These are phyloP conservation scores for Pythium aristosporum DNA, from an alignment of 352 stramenopile species.

Conservation along the genomic window DNA sequence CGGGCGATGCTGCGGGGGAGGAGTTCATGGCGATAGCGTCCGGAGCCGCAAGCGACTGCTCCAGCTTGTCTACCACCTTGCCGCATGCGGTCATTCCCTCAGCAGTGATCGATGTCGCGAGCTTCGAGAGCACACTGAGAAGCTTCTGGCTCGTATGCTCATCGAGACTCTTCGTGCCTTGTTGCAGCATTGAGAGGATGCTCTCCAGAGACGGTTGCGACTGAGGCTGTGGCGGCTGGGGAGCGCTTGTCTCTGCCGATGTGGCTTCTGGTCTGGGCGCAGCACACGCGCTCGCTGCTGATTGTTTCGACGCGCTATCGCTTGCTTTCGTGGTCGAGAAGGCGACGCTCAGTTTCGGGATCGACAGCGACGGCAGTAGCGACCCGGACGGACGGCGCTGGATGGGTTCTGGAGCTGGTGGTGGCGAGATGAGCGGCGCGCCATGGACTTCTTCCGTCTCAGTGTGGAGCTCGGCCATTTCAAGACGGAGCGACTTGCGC, in stretches of 20 bases:
- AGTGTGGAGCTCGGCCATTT: constrained; percentile 21
- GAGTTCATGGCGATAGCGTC: not conserved
- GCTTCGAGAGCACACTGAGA: constrained; percentile 24
- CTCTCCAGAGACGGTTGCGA: constrained; percentile 16
- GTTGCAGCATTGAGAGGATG: constrained; percentile 26
- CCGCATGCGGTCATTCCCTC: constrained; percentile 17
- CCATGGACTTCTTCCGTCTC: constrained; percentile 13
- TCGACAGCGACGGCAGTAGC: constrained; percentile 23
- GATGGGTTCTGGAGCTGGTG: constrained; percentile 18
- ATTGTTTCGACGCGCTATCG: not conserved
- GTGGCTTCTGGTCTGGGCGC: not conserved
- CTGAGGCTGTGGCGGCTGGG: not conserved
- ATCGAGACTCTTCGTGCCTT: constrained; percentile 22
- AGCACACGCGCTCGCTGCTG: not conserved
- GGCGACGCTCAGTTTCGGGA: constrained; percentile 24
- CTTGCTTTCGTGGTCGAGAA: constrained; percentile 11
- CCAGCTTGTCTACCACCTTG: constrained; percentile 30
- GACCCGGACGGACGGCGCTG: constrained; percentile 19
- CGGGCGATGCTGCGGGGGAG: constrained; percentile 6
- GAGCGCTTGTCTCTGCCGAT: not conserved
- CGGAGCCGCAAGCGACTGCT: constrained; percentile 23
- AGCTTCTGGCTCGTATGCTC: constrained; percentile 31
- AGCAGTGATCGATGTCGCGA: constrained; percentile 27
- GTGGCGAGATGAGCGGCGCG: constrained; percentile 13
- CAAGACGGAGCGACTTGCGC: constrained; percentile 23